Evolutionary conservation across 1,139 yeast genomes (phyloP), one percentile per base, ranked within the genome.

Genomic region (Saccharomyces pastorianus): DNA sequence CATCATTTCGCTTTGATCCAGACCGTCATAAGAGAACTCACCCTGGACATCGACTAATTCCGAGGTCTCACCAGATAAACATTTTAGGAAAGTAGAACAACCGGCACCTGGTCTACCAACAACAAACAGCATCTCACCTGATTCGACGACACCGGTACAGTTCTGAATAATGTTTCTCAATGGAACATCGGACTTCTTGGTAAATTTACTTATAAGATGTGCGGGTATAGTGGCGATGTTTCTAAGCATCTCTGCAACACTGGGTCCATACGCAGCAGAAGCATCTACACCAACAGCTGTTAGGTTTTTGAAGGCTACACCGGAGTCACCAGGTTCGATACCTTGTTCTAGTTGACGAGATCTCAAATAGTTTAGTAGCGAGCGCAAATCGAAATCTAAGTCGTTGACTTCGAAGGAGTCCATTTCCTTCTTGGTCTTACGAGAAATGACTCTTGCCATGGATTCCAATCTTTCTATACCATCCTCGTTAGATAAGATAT

Each of bases 81-180:
- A 71, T 62, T 80, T 79, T 62, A 83, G 71, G 41, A 82, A 72
- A 11, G 85, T 76, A 4, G 85, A 75, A 64, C 87, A 82, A 53
- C 87, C 87, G 20, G 87, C 80, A 56, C 87, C 88, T 7, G 87
- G 87, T 60, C 84, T 76, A 52, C 87, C 88, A 49, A 83, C 74
- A 4, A 82, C 85, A 58, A 81, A 72, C 48, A 80, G 73, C 81
- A 81, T 77, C 63, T 82, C 85, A 55, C 85, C 85, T 13, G 81
- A 76, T 58, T 74, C 74, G 13, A 80, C 76, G 47, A 73, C 69
- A 54, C 82, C 83, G 55, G 74, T 71, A 58, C 76, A 63, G 55
- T 73, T 71, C 53, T 73, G 72, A 55, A 82, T 73, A 52, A 82
- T 78, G 53, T 75, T 71, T 65, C 81, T 73, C 70, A 57, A 67